Percentiles rank a stretch among this genome's conserved stretches.
These are phyloP conservation scores for Dryas integrifolia DNA, from an alignment of 331 rosid genomes.

Conservation along the genomic window DNA sequence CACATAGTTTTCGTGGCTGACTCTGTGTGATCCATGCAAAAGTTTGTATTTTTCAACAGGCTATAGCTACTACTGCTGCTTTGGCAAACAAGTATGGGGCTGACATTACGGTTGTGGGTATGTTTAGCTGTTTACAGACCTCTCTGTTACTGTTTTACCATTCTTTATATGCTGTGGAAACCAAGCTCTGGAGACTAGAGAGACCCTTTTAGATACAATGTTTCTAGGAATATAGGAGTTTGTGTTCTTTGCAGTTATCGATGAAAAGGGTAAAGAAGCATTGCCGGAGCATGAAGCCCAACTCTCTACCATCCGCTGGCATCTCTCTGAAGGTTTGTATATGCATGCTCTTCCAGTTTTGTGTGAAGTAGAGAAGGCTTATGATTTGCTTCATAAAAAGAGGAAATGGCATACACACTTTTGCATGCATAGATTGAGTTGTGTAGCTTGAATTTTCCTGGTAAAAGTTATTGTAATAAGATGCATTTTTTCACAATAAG, in stretches of 20 bases:
- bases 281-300: constrained; percentile 82
- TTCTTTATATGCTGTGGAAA: constrained; percentile 18
- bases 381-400: not conserved
- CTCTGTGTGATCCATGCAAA: not conserved
- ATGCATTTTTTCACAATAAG: not conserved
- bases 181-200: constrained; percentile 6
- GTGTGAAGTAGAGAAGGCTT: not conserved
- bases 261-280: constrained; percentile 73
- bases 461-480: not conserved
- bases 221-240: constrained; percentile 22
- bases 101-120: constrained; percentile 90
- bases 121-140: constrained; percentile 31
- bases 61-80: constrained; percentile 71
- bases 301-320: constrained; percentile 85
- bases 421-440: not conserved
- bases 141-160: not conserved
- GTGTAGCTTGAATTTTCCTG: not conserved
- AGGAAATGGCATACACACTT: not conserved
- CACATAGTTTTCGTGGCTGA: not conserved
- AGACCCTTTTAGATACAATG: constrained; percentile 16
- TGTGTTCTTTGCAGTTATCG: constrained; percentile 63
- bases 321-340: constrained; percentile 76
- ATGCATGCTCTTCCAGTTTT: not conserved
- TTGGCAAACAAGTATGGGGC: constrained; percentile 89
- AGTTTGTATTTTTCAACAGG: constrained; percentile 42